phyloP scores from a whole-genome alignment of 2,329 filamentous ascomycete species.

The Aspergillus quadrilineatus region DNA sequence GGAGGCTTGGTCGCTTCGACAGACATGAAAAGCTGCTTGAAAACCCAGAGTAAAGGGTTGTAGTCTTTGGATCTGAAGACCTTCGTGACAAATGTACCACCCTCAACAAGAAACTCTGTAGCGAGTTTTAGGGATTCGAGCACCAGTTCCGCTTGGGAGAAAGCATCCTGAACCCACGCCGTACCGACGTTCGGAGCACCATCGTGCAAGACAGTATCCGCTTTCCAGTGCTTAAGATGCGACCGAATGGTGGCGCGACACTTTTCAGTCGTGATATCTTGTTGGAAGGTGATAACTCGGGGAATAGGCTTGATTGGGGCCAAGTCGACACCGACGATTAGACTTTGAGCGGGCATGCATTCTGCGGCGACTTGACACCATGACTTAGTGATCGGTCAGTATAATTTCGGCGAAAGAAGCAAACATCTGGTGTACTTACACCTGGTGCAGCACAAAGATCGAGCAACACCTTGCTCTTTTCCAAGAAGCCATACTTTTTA shows the following conservation, averaged over 20 bases:
- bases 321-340: conserved; percentile 93
- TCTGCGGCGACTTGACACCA: conserved; percentile 97
- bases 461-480: conserved; percentile 92
- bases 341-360: conserved; percentile 83
- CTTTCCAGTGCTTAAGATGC: conserved; percentile 94
- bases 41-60: conserved; percentile 92
- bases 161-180: conserved; percentile 97
- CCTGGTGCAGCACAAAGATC: conserved; percentile 98
- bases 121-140: conserved; percentile 89
- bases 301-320: conserved; percentile 95
- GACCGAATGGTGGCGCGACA: conserved; percentile 84
- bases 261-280: conserved; percentile 96
- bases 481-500: conserved; percentile 97
- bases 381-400: conserved; percentile 54
- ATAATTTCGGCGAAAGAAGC: neutral
- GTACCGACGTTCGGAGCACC: conserved; percentile 97
- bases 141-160: conserved; percentile 91
- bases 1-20: conserved; percentile 98
- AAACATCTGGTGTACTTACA: conserved; percentile 52
- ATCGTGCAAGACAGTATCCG: conserved; percentile 92
- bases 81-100: conserved; percentile 94
- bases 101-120: conserved; percentile 85
- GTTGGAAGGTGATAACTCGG: conserved; percentile 90
- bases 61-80: conserved; percentile 97
- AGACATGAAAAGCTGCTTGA: conserved; percentile 92